phyloP scores from a whole-genome alignment of 129 eudicot species.

The Centaurea solstitialis region DNA sequence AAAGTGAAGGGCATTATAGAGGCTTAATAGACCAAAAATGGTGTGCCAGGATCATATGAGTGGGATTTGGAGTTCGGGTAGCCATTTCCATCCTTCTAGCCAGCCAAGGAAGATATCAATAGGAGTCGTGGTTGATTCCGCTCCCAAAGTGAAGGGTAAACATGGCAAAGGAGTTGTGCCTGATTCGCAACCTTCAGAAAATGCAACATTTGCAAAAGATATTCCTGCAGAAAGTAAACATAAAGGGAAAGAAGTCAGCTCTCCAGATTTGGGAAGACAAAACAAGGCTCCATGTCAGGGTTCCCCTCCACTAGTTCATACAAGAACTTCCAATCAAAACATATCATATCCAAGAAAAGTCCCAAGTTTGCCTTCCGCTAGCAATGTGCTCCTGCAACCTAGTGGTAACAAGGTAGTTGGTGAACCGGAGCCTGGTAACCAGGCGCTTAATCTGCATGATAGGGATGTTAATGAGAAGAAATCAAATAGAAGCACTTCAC shows the following conservation, averaged over 20 bases:
- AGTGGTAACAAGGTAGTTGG: slow-evolving; percentile 36
- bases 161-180: slow-evolving; percentile 24
- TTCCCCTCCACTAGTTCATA: slow-evolving; percentile 43
- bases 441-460: slow-evolving; percentile 30
- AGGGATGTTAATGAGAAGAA: slow-evolving; percentile 40
- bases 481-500: slow-evolving; percentile 13
- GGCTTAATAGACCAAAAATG: background rate
- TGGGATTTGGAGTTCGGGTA: slow-evolving; percentile 56
- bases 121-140: slow-evolving; percentile 60
- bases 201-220: slow-evolving; percentile 29
- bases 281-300: slow-evolving; percentile 29
- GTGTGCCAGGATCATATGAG: slow-evolving; percentile 54
- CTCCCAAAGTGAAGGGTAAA: slow-evolving; percentile 30
- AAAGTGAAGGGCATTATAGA: background rate
- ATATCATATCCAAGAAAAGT: slow-evolving; percentile 37
- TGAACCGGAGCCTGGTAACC: slow-evolving; percentile 37
- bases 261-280: slow-evolving; percentile 31
- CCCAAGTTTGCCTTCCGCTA: slow-evolving; percentile 31
- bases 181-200: slow-evolving; percentile 26
- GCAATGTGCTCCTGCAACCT: slow-evolving; percentile 22
- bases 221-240: slow-evolving; percentile 34
- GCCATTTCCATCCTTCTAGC: slow-evolving; percentile 51
- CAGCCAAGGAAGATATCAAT: slow-evolving; percentile 81
- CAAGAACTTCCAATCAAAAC: slow-evolving; percentile 37
- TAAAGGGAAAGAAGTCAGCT: slow-evolving; percentile 14